phyloP scores from a whole-genome alignment of 2,329 filamentous ascomycete species.

The Fusarium annulatum region DNA sequence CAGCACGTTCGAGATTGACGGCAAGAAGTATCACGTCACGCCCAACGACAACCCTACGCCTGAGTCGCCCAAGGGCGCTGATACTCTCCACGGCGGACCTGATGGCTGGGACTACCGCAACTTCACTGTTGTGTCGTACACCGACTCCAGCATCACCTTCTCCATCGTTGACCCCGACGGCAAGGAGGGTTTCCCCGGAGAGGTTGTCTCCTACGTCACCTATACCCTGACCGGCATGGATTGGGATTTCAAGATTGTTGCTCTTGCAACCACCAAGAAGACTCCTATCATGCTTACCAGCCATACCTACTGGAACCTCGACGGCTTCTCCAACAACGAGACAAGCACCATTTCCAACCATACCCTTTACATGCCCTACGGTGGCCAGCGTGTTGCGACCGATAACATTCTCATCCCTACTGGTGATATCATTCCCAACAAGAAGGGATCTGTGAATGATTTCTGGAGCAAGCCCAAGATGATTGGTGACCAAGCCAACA shows the following conservation, averaged over 20 bases:
- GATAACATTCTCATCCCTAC: slow-evolving; percentile 81
- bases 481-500: slow-evolving; percentile 75
- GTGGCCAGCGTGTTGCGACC: slow-evolving; percentile 73
- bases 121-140: slow-evolving; percentile 79
- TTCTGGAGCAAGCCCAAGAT: slow-evolving; percentile 87
- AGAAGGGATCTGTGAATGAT: slow-evolving; percentile 76
- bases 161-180: slow-evolving; percentile 78
- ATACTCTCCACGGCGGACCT: slow-evolving; percentile 76
- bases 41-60: slow-evolving; percentile 72
- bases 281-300: slow-evolving; percentile 85
- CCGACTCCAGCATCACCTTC: slow-evolving; percentile 76
- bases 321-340: slow-evolving; percentile 80
- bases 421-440: slow-evolving; percentile 78
- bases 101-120: slow-evolving; percentile 83
- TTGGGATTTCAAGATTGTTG: slow-evolving; percentile 80
- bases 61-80: slow-evolving; percentile 62
- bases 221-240: slow-evolving; percentile 74
- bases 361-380: slow-evolving; percentile 78
- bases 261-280: slow-evolving; percentile 76
- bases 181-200: slow-evolving; percentile 81
- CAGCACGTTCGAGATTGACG: slow-evolving; percentile 76
- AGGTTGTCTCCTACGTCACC: slow-evolving; percentile 78
- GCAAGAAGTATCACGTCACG: slow-evolving; percentile 65
- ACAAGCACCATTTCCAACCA: slow-evolving; percentile 75
- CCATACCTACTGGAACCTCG: slow-evolving; percentile 85